Conservation (phyloP, 805 yeast genomes). For the Metschnikowia picachoensis region DNA sequence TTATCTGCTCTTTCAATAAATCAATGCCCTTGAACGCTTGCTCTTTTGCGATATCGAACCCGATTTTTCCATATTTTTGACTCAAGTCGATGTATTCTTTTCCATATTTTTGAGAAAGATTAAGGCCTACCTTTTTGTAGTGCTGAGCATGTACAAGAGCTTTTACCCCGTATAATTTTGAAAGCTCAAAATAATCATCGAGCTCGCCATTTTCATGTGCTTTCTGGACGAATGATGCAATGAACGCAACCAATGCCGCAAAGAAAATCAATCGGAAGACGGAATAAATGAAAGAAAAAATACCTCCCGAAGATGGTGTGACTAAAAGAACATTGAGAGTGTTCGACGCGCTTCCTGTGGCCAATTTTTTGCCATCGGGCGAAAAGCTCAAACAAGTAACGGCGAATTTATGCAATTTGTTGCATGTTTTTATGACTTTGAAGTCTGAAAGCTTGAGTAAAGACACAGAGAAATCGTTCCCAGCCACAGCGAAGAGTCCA, state of each 20-base stretch:
- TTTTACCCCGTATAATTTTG: slow-evolving; percentile 19
- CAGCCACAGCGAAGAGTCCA: slow-evolving; percentile 52
- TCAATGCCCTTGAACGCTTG: slow-evolving; percentile 17
- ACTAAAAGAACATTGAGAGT: slow-evolving; percentile 52
- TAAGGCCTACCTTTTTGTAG: slow-evolving; percentile 12
- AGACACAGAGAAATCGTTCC: slow-evolving; percentile 63
- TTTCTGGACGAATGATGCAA: slow-evolving; percentile 34
- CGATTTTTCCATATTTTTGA: slow-evolving; percentile 22
- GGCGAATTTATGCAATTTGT: slow-evolving; percentile 71
- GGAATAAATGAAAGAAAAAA: slow-evolving; percentile 33
- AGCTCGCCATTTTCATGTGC: slow-evolving; percentile 35
- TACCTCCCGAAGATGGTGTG: slow-evolving; percentile 8
- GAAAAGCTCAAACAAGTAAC: slow-evolving; percentile 71
- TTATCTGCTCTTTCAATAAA: slow-evolving; percentile 27
- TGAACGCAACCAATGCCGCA: slow-evolving; percentile 27
- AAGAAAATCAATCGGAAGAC: slow-evolving; percentile 31
- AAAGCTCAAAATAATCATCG: slow-evolving; percentile 20
- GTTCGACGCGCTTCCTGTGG: slow-evolving; percentile 75
- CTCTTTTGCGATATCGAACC: slow-evolving; percentile 16
- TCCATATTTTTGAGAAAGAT: slow-evolving; percentile 18
- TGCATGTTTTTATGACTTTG: slow-evolving; percentile 45
- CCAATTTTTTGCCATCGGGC: slow-evolving; percentile 61
- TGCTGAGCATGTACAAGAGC: slow-evolving; percentile 11
- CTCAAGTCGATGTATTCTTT: slow-evolving; percentile 18
- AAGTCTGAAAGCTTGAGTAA: slow-evolving; percentile 53